A percentile compares a stretch with the other conserved stretches of the same genome.
phyloP scores from a whole-genome alignment of 1,284 basidiomycete species.

The Ceratobasidium sp. region DNA sequence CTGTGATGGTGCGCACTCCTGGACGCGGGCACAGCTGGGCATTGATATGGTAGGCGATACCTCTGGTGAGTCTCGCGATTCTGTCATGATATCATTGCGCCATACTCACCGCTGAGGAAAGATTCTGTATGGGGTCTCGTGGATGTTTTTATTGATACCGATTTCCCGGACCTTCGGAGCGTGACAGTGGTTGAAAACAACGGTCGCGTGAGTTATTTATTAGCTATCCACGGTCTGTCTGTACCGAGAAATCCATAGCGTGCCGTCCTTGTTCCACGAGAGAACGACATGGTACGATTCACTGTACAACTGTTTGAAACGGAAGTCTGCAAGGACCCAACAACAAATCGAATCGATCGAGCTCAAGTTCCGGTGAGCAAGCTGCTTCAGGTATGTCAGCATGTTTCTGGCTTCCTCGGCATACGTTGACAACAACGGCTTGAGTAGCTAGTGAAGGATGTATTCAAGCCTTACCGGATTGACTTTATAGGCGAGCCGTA shows the following conservation, averaged over 20 bases:
- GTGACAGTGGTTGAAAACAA: constrained; percentile 26
- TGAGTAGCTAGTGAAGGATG: too few relatives aligned
- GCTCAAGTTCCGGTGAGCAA: not conserved
- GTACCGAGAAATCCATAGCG: not conserved
- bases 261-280: constrained; percentile 15
- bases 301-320: constrained; percentile 8
- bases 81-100: too few relatives aligned
- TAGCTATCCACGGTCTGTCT: too few relatives aligned
- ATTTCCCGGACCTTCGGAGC: constrained; percentile 81
- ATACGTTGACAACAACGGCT: too few relatives aligned
- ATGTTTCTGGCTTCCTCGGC: too few relatives aligned
- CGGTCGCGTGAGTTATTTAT: constrained; percentile 12
- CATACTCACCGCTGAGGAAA: constrained; percentile 39
- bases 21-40: constrained; percentile 77
- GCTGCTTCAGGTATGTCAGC: too few relatives aligned
- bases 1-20: constrained; percentile 82
- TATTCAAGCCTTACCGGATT: constrained; percentile 75
- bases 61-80: constrained; percentile 61
- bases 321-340: not conserved
- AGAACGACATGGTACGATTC: constrained; percentile 31
- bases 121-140: constrained; percentile 86
- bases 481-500: constrained; percentile 70
- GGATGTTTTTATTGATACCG: constrained; percentile 76
- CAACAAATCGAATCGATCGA: constrained; percentile 27
- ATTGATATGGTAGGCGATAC: constrained; percentile 84